Evolutionary conservation across 2,329 filamentous ascomycete genomes (phyloP).

Genomic region (Xylaria sp.): DNA sequence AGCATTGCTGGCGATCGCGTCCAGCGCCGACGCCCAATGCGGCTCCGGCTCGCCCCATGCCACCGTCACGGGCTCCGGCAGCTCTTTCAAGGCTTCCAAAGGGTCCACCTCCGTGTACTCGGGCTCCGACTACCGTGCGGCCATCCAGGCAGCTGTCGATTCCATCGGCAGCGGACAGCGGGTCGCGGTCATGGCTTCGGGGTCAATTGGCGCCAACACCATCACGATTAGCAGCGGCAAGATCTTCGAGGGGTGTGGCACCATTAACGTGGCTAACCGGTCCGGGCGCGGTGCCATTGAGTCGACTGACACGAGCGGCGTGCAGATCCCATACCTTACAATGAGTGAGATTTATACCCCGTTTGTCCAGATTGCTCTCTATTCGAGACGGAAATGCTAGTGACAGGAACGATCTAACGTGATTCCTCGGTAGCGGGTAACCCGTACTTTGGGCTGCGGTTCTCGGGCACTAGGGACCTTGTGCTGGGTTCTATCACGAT

Average conservation of each 20-base stretch:
- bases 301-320: slow-evolving; percentile 52
- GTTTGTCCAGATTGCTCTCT: too few relatives aligned
- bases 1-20: slow-evolving; percentile 3
- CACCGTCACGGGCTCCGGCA: slow-evolving; percentile 4
- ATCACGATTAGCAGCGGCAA: slow-evolving; percentile 58
- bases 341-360: slow-evolving; percentile 46
- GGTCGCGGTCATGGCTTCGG: slow-evolving; percentile 59
- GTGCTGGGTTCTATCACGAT: slow-evolving; percentile 58
- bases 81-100: slow-evolving; percentile 1
- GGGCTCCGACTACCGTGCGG: slow-evolving; percentile 58
- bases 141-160: slow-evolving; percentile 60
- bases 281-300: slow-evolving; percentile 60
- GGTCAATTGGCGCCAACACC: slow-evolving; percentile 59
- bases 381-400: too few relatives aligned
- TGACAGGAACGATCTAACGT: background rate
- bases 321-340: slow-evolving; percentile 60
- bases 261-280: slow-evolving; percentile 53
- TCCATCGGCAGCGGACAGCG: slow-evolving; percentile 57
- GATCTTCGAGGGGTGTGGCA: slow-evolving; percentile 64
- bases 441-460: slow-evolving; percentile 62
- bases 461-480: slow-evolving; percentile 57
- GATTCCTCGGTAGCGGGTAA: slow-evolving; percentile 46
- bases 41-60: slow-evolving; percentile 8
- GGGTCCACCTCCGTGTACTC: slow-evolving; percentile 49
- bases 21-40: background rate